Conservation (phyloP, 2,329 filamentous ascomycete species). For the Fusarium veterinarium region DNA sequence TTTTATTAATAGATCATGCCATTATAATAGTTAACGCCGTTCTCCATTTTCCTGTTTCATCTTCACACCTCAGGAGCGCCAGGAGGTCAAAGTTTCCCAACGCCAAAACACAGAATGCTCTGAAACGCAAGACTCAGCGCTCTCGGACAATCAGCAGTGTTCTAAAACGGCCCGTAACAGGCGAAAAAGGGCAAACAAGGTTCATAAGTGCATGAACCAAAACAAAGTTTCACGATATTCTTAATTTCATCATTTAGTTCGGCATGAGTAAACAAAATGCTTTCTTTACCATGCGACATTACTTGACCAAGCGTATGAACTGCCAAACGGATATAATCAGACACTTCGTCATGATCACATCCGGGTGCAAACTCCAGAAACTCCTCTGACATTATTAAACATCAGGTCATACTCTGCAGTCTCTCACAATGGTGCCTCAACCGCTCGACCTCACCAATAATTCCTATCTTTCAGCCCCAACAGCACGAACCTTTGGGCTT, state of each 20-base stretch:
- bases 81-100: background rate
- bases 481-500: fast-evolving
- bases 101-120: background rate
- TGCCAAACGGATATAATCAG: background rate
- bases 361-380: fast-evolving
- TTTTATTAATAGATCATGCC: background rate
- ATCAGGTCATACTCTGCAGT: fast-evolving
- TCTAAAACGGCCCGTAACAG: background rate
- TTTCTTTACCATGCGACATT: background rate
- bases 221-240: fast-evolving
- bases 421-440: background rate
- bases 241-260: background rate
- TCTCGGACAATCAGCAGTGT: background rate
- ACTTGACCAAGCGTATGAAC: background rate
- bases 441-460: background rate
- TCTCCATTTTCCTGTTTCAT: background rate
- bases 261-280: background rate
- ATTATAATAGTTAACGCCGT: fast-evolving
- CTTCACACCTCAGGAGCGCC: background rate
- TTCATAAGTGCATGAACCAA: background rate
- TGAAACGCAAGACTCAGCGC: background rate
- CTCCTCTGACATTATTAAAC: fast-evolving
- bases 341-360: fast-evolving
- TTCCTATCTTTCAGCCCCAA: fast-evolving
- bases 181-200: fast-evolving